Evolutionary conservation across 257 asterid species (phyloP), one percentile per base, ranked within the genome.

Genomic region (Solanum acaule): DNA sequence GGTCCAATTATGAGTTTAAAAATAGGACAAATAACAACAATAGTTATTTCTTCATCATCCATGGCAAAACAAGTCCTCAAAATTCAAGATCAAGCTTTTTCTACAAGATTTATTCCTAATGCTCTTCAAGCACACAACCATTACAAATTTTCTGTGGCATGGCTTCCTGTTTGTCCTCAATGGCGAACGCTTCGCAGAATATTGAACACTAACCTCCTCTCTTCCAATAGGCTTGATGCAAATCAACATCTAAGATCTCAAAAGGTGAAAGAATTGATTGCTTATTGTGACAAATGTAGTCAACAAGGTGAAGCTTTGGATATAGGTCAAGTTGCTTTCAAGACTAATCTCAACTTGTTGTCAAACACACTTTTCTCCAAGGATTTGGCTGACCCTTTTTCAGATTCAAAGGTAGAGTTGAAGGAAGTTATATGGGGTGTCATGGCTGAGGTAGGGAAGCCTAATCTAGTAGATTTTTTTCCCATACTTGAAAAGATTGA

Each of bases 371-470:
- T 88, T 38, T 91, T 89, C 79, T 89, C 93, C 1, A 61, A 83
- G 29, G 93, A 91, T 25, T 88, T 89, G 81, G 88, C 91, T n/a
- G 84, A 84, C 13, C 90, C 76, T 72, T 72, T 23, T 77, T 38
- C 27, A 5, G 34, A 77, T 77, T 77, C 23, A 6, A 13, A 77
- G 84, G 35, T 77, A 13, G 84, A 77, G 84, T 13, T 77, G 59
- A 77, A 77, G 35, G 84, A 77, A 10, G 84, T 77, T 25, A 77
- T 38, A 0, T 77, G 84, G 59, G 10, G 33, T 14, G 14, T 77
- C 34, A 18, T 13, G 59, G 35, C 34, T n/a, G 84, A 77, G 34
- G 23, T 1, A 6, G 84, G 84, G 23, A 77, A 77, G 34, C 59
- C 84, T 38, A 77, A 77, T 1, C 12, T 77, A 23, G 84, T 23